Percentiles rank a stretch among this genome's conserved stretches.
Evolutionary conservation across 1,284 basidiomycete genomes (phyloP).

Genomic region (Pholiota adiposa): DNA sequence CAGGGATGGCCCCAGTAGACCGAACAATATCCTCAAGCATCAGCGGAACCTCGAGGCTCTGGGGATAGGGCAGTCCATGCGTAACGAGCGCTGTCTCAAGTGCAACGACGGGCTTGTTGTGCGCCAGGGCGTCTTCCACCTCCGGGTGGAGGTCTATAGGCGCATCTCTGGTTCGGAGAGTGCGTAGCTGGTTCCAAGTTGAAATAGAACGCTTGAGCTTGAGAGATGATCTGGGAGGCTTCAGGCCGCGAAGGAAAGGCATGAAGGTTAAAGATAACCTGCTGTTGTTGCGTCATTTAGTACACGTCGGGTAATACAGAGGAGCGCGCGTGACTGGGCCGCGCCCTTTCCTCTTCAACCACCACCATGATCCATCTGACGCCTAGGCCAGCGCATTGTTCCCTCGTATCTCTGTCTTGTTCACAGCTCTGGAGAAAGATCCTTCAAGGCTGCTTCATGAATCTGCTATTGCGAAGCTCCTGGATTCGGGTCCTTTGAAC

Average conservation of each 20-base stretch:
- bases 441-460: too few species aligned
- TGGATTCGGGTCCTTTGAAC: too few species aligned
- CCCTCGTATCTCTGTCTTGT: neutral
- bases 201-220: constrained; percentile 15
- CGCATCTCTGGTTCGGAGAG: constrained; percentile 29
- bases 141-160: constrained; percentile 80
- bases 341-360: neutral
- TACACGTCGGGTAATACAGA: neutral
- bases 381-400: neutral
- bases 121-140: constrained; percentile 71
- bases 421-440: too few species aligned
- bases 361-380: neutral
- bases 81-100: constrained; percentile 92
- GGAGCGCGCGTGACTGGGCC: neutral
- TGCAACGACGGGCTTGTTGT: constrained; percentile 66
- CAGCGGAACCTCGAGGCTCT: constrained; percentile 75
- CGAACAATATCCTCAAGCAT: constrained; percentile 84
- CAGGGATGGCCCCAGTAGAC: constrained; percentile 79
- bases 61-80: constrained; percentile 87
- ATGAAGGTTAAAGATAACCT: constrained; percentile 7
- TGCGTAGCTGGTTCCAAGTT: constrained; percentile 19
- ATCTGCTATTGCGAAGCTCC: too few species aligned
- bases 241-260: constrained; percentile 14
- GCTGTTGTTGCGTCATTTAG: neutral
- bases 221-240: constrained; percentile 4